Percentiles rank a stretch among this genome's conserved stretches.
These are phyloP conservation scores for Graphilbum ipis-grandicollis DNA, from an alignment of 2,329 filamentous ascomycete species.

Conservation along the genomic window DNA sequence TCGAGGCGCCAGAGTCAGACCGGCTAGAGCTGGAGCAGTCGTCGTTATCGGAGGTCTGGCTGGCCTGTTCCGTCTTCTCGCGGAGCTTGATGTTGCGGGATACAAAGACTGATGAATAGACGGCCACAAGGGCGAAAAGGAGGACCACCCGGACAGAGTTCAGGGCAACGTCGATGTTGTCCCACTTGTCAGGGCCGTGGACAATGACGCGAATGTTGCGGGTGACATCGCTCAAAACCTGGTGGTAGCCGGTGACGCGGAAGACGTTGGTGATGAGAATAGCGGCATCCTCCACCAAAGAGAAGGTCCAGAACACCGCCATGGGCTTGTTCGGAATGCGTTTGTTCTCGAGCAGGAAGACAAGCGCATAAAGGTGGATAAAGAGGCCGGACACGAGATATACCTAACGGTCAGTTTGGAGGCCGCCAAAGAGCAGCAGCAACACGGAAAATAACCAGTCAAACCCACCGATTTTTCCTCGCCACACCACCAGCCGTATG, in stretches of 20 bases:
- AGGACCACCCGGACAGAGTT: slow-evolving; percentile 52
- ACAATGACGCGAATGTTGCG: slow-evolving; percentile 22
- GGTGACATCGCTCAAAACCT: slow-evolving; percentile 13
- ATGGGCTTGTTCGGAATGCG: slow-evolving; percentile 61
- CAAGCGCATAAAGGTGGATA: slow-evolving; percentile 7
- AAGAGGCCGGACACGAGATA: slow-evolving; percentile 9
- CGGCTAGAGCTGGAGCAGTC: neutral
- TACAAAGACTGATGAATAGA: slow-evolving; percentile 35
- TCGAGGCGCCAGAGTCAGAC: slow-evolving; percentile 7
- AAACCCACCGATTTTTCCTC: slow-evolving; percentile 25
- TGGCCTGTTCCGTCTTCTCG: slow-evolving; percentile 24
- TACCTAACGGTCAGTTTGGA: slow-evolving; percentile 7
- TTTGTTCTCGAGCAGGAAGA: slow-evolving; percentile 55
- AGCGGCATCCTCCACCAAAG: slow-evolving; percentile 53
- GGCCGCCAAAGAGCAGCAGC: too few species aligned
- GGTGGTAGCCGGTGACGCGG: slow-evolving; percentile 41
- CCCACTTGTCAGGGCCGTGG: slow-evolving; percentile 27
- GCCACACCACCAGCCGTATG: slow-evolving; percentile 64
- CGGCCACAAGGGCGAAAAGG: slow-evolving; percentile 23
- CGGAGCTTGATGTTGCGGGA: slow-evolving; percentile 23
- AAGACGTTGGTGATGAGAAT: slow-evolving; percentile 53
- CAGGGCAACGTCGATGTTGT: slow-evolving; percentile 46
- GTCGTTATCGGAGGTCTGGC: slow-evolving; percentile 14
- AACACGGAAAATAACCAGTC: too few species aligned
- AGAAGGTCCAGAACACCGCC: slow-evolving; percentile 60